Evolutionary conservation across 1,284 basidiomycete species (phyloP), one percentile per base, ranked within the genome.

Genomic region (Chalciporus piperatoides): DNA sequence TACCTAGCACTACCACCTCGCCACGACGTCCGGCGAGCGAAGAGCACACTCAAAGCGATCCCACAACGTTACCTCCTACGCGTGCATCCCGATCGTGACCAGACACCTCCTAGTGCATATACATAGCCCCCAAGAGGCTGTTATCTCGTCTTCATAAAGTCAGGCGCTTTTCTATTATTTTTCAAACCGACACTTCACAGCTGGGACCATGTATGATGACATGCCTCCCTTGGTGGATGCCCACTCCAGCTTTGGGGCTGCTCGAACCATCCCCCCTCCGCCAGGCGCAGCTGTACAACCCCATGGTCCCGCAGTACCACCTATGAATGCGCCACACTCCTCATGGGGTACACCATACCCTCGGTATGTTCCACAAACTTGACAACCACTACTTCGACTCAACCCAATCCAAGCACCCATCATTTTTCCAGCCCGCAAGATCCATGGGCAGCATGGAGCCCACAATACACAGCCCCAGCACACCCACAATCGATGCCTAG

Each of bases 141-240:
- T 54, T 48, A 53, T 52, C 41, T 49, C 30, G 35, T 41, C 50
- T 59, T 60, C 60, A 61, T 52, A 53, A 52, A 60, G 28, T 27
- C 51, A 43, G n/a, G 32, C 6, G 27, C 33, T n/a, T 0, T 23
- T 28, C 30, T 28, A 15, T 38, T 6, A 15, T 19, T 30, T 33
- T 44, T 12, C 32, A 23, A 11, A 37, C 48, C 33, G 17, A 45
- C 36, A 24, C 49, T 37, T 45, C 44, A 60, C 38, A 42, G 65
- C 66, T 60, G 41, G 10, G 39, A 40, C 21, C 39, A 14, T 66
- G 51, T 62, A 28, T 68, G 49, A 46, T 2, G 67, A 55, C 12
- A 65, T 65, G 55, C 63, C 67, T 3, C 35, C 41, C 1, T 50
- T 65, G 6, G 65, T 64, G 11, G 65, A 68, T 2, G 44, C 58